Evolutionary conservation across 192 early-diverging fungal genomes (phyloP), one percentile per base, ranked within the genome.

Genomic region (Coemansia furcata): DNA sequence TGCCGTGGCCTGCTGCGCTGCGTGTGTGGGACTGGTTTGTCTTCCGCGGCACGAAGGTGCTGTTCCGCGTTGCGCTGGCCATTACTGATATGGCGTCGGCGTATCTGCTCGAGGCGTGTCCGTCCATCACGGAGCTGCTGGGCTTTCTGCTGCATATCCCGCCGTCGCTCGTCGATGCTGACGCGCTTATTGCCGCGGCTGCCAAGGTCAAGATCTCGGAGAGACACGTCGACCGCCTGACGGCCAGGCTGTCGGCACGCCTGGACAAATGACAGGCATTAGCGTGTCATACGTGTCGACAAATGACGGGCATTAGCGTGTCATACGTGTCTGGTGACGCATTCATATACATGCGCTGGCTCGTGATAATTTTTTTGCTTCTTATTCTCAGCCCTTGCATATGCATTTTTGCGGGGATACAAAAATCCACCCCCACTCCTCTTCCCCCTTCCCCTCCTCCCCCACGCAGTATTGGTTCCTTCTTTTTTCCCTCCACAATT

Each of bases 1-100:
- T 97, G 40, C 95, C 95, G 17, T 98, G 96, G 96, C 77, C 85
- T 3, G 86, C 93, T 3, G 93, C 92, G 2, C 78, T 98, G 40
- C 81, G 94, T 14, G 88, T 98, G 33, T 97, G 95, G 95, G 96
- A 98, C 80, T 90, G 94, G 74, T 93, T 98, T 60, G 86, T 90
- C 59, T 91, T 84, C 70, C 60, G 76, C 81, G 91, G 93, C 0
- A 83, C 89, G 54, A 97, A 98, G 67, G 87, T 90, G 6, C 85
- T 96, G 52, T 95, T 94, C 74, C 78, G 94, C 26, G 84, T 91
- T 17, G 90, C 92, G 0, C 70, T 98, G 35, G 93, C 87, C 4
- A 92, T 98, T 46, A 58, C 94, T 19, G 84, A 85, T 15, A 63
- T 87, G 47, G 80, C 86, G 44, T 69, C 76, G 74, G 87, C 84